Evolutionary conservation across 208 protist species (phyloP).

Genomic region (Acanthamoeba castellanii): DNA sequence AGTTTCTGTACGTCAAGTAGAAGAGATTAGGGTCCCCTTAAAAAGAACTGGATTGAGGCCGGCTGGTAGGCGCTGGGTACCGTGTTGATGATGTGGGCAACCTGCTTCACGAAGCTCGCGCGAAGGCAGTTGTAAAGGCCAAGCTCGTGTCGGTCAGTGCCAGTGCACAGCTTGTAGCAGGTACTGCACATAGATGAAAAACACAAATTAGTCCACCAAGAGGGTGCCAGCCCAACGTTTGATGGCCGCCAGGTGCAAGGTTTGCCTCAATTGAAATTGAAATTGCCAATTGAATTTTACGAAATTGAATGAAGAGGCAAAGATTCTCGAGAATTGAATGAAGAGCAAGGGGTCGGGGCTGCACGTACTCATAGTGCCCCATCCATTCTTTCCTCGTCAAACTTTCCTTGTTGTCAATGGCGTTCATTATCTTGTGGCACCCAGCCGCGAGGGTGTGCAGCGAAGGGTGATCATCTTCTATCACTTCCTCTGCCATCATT

Average conservation of each 20-base stretch:
- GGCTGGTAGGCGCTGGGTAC: not conserved
- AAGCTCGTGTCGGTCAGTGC: conserved; percentile 14
- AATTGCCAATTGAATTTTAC: not conserved
- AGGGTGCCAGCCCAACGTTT: too few relatives aligned
- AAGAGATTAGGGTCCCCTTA: too few relatives aligned
- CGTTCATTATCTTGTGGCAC: conserved; percentile 29
- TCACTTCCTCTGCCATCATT: too few relatives aligned
- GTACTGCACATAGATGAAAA: not conserved
- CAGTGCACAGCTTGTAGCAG: conserved; percentile 45
- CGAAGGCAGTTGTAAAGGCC: conserved; percentile 9
- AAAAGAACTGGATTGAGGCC: too few relatives aligned
- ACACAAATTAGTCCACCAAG: too few relatives aligned
- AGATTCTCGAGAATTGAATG: too few relatives aligned
- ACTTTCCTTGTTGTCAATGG: conserved; percentile 1
- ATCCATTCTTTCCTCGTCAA: conserved; percentile 43
- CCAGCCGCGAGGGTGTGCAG: not conserved
- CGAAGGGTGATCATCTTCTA: too few relatives aligned
- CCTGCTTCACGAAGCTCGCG: not conserved
- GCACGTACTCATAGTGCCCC: not conserved
- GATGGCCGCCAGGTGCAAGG: too few relatives aligned
- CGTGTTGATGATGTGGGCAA: not conserved
- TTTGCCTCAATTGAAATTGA: too few relatives aligned
- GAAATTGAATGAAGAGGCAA: too few relatives aligned
- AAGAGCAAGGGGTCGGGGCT: not conserved
- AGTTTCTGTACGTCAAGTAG: not conserved